Percentiles rank a stretch among this genome's conserved stretches.
Evolutionary conservation across 768 basidiomycete genomes (phyloP).

Genomic region (Ephemerocybe angulata): DNA sequence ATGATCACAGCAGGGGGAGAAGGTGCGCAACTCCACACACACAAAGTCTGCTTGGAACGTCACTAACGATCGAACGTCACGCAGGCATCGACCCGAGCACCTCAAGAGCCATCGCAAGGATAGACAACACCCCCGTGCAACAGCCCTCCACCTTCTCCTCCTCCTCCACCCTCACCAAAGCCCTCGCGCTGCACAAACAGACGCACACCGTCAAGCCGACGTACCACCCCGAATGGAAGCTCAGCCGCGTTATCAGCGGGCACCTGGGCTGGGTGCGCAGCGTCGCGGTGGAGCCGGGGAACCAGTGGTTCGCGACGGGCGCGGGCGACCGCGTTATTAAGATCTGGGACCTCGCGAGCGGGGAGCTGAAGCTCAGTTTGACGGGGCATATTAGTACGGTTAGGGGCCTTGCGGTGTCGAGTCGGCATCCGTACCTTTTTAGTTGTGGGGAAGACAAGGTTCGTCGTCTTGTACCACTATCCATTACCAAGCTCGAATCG

Average conservation of each 20-base stretch:
- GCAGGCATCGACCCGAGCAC: slow-evolving; percentile 45
- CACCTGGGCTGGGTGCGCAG: slow-evolving; percentile 98
- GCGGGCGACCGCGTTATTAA: slow-evolving; percentile 98
- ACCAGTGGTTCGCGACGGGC: slow-evolving; percentile 97
- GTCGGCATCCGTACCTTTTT: slow-evolving; percentile 94
- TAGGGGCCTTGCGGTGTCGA: slow-evolving; percentile 87
- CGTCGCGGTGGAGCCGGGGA: slow-evolving; percentile 95
- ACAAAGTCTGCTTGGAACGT: not conserved
- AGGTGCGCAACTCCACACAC: slow-evolving; percentile 1
- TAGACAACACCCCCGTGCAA: slow-evolving; percentile 68
- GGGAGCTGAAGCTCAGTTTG: slow-evolving; percentile 94
- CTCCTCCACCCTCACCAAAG: slow-evolving; percentile 71
- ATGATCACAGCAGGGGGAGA: slow-evolving; percentile 70
- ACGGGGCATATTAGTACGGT: slow-evolving; percentile 99
- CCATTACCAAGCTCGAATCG: not conserved
- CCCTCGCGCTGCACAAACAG: slow-evolving; percentile 89
- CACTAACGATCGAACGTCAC: not conserved
- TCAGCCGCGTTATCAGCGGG: slow-evolving; percentile 93
- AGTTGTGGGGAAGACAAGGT: slow-evolving; percentile 98
- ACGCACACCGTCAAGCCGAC: slow-evolving; percentile 91
- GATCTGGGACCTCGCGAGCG: slow-evolving; percentile 97
- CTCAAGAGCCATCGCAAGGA: slow-evolving; percentile 66
- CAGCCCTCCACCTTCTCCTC: slow-evolving; percentile 71
- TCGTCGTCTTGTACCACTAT: too few relatives aligned
- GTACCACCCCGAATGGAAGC: slow-evolving; percentile 95